phyloP scores from a whole-genome alignment of 495 filamentous ascomycete genomes.

The Recurvomyces mirabilis region DNA sequence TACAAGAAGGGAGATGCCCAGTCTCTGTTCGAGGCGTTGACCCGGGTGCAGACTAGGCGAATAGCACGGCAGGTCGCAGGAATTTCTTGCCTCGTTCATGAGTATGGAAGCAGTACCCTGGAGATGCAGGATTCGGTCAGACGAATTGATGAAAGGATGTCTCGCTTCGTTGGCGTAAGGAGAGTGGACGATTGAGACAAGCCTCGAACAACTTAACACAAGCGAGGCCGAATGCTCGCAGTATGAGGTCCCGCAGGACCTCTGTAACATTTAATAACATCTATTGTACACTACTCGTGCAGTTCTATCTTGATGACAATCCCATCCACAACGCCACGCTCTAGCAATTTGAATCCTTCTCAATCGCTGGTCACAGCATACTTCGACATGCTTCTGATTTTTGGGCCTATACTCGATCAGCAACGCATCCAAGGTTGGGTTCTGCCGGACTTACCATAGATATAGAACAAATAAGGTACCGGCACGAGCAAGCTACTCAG shows the following conservation, averaged over 20 bases:
- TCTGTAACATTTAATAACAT: no score
- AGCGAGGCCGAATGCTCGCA: no score
- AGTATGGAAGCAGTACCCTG: conserved; percentile 6
- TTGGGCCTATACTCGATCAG: not conserved
- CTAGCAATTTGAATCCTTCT: no score
- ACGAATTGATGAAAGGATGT: conserved; percentile 19
- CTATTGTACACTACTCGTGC: no score
- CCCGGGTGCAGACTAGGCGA: conserved; percentile 21
- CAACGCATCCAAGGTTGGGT: not conserved
- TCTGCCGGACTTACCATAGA: conserved; percentile 30
- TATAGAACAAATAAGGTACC: conserved; percentile 44
- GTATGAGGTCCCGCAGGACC: no score
- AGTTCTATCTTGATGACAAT: no score
- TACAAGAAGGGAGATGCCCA: conserved; percentile 19
- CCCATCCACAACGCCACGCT: no score
- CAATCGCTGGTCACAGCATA: not conserved
- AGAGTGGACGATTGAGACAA: conserved; percentile 16
- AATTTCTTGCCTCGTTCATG: conserved; percentile 10
- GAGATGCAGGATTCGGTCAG: conserved; percentile 12
- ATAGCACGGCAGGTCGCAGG: conserved; percentile 24
- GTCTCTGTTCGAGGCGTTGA: conserved; percentile 16
- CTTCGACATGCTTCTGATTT: not conserved
- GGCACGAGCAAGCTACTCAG: conserved; percentile 41
- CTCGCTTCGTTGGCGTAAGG: conserved; percentile 18
- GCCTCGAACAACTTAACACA: no score